Base-by-base conservation (phyloP, 148 eudicot species). In the Cornus suecica region DNA sequence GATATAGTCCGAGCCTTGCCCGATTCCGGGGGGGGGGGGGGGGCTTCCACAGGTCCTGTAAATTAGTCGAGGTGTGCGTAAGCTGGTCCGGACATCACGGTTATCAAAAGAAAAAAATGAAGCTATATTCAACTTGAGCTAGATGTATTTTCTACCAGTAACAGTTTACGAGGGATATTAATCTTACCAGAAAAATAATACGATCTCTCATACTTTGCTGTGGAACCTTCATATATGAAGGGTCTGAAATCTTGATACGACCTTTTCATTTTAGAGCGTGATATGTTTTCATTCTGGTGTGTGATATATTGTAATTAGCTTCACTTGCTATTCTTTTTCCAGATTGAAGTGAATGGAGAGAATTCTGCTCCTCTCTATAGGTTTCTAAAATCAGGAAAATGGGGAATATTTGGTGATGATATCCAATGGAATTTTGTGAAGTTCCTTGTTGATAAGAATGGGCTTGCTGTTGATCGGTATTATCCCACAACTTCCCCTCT, bases 391-490 rank as follows among this genome's bases (percentile, higher is more conserved):
- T 77, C 77, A 31, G 89, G 89, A 7, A 87, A 88, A 72, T 86
- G 94, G 84, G 94, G 92, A 31, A 70, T 90, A 51, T 83, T 92
- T 2, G 86, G 90, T 66, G 94, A 90, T 26, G 86, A 87, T 56
- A 87, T 92, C 63, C 90, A 90, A 73, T 90, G 97, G 94, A 92
- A 92, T 79, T 92, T 92, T 20, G 85, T 90, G 20, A 92, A 90
- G 82, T 92, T 92, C 58, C 88, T 90, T 28, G 92, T 90, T 8
- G 84, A 83, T 67, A 85, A 83, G 72, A 67, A 84, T 32, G 94
- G 94, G n/a, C 76, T 79, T 16, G 83, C 80, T 74, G 88, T 84
- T 29, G 85, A 79, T 54, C 89, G 97, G 58, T 92, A 92, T 74
- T 88, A 86, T 75, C 97, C 97, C 58, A 90, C 94, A 23, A 87